A percentile compares a stretch with the other conserved stretches of the same genome.
phyloP scores from a whole-genome alignment of 495 filamentous ascomycete species.

The Aspergillus avenaceus region DNA sequence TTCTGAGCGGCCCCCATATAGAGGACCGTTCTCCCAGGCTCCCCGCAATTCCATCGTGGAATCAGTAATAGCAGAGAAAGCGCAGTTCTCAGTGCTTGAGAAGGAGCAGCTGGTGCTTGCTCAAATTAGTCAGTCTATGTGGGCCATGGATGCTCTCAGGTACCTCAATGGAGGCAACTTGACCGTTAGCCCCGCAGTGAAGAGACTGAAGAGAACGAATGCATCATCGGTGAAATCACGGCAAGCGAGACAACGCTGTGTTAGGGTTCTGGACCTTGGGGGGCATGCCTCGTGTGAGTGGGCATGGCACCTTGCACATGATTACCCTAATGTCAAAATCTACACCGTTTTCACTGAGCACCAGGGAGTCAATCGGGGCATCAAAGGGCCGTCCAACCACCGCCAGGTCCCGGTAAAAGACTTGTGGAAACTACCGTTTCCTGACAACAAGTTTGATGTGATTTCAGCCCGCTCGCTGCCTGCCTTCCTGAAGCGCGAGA shows the following conservation, averaged over 20 bases:
- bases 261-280: conserved; percentile 80
- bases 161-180: conserved; percentile 77
- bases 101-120: conserved; percentile 74
- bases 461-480: conserved; percentile 89
- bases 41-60: conserved; percentile 48
- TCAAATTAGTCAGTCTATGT: conserved; percentile 70
- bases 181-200: conserved; percentile 69
- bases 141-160: conserved; percentile 76
- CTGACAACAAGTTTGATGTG: conserved; percentile 83
- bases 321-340: conserved; percentile 78
- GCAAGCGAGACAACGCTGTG: conserved; percentile 13
- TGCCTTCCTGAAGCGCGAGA: conserved; percentile 66
- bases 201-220: conserved; percentile 43
- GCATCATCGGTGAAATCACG: conserved; percentile 3
- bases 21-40: conserved; percentile 47
- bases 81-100: conserved; percentile 53
- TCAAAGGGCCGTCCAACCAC: conserved; percentile 84
- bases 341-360: conserved; percentile 78
- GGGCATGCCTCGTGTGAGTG: conserved; percentile 84
- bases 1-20: conserved; percentile 44
- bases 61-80: conserved; percentile 39
- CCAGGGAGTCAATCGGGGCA: conserved; percentile 62
- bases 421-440: conserved; percentile 80
- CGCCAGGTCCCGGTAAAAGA: conserved; percentile 68
- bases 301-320: conserved; percentile 87